Evolutionary conservation across 345 rosid species (phyloP).

Genomic region (Murraya paniculata): DNA sequence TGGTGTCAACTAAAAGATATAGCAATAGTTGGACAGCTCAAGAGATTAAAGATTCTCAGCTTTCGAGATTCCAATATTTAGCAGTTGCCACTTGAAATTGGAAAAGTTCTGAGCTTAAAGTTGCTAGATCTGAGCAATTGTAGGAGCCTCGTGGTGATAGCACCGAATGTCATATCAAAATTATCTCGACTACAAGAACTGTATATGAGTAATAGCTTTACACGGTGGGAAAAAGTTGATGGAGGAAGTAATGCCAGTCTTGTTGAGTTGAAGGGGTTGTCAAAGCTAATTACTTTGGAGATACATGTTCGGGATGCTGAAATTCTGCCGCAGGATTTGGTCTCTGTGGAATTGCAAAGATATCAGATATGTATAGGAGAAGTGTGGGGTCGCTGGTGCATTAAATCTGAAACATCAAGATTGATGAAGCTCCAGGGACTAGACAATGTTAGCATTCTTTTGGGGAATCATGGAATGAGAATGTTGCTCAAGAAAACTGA

Average conservation of each 20-base stretch:
- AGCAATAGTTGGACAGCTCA: not conserved
- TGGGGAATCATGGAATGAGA: not conserved
- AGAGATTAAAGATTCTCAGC: not conserved
- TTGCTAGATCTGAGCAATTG: not conserved
- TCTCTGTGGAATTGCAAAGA: not conserved
- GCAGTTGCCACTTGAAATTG: no score
- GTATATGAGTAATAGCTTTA: not conserved
- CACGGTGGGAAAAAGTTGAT: not conserved
- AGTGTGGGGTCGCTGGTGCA: not conserved
- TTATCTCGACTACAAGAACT: not conserved
- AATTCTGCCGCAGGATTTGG: constrained; percentile 3
- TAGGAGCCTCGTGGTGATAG: not conserved
- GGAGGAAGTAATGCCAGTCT: constrained; percentile 18
- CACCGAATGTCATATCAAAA: not conserved
- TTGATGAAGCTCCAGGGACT: constrained; percentile 9
- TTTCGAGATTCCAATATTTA: no score
- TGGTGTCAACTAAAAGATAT: not conserved
- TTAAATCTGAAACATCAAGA: not conserved
- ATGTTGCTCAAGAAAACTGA: constrained; percentile 13
- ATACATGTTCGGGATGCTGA: constrained; percentile 7
- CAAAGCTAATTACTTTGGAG: not conserved
- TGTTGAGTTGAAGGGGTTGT: constrained; percentile 19
- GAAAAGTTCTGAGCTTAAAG: no score
- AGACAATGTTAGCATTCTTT: not conserved
- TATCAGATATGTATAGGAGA: not conserved